Evolutionary conservation across 1,139 yeast genomes (phyloP).

Genomic region (Hansenula sp.): DNA sequence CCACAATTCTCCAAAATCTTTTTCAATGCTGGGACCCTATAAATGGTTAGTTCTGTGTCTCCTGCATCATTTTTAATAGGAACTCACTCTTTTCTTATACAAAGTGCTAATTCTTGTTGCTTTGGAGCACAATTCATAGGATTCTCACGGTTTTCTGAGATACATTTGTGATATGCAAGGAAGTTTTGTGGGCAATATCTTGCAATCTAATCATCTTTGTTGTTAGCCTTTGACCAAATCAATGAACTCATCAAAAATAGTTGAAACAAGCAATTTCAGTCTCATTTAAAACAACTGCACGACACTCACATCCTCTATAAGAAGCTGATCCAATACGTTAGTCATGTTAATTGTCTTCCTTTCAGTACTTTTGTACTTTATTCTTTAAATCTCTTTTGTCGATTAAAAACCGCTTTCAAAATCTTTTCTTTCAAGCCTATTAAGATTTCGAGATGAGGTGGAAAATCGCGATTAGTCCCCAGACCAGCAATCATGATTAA

Average conservation of each 20-base stretch:
- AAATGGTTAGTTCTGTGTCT: too few species aligned
- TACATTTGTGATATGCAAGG: slow-evolving; percentile 29
- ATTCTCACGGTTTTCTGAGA: slow-evolving; percentile 26
- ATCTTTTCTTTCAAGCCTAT: too few species aligned
- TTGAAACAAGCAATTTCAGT: too few species aligned
- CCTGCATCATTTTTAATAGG: too few species aligned
- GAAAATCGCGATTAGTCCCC: neutral
- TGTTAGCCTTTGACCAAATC: neutral
- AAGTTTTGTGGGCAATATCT: slow-evolving; percentile 30
- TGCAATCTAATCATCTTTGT: slow-evolving; percentile 23
- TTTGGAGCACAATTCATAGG: slow-evolving; percentile 24
- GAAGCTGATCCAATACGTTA: slow-evolving; percentile 21
- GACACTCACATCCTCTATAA: slow-evolving; percentile 24
- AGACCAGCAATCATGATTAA: too few species aligned
- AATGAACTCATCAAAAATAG: neutral
- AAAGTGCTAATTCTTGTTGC: slow-evolving; percentile 25
- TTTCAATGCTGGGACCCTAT: slow-evolving; percentile 29
- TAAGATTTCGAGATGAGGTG: neutral
- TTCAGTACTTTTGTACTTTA: too few species aligned
- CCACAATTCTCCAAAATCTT: slow-evolving; percentile 27
- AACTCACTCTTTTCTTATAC: slow-evolving; percentile 24
- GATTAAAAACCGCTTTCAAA: too few species aligned
- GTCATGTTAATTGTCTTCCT: slow-evolving; percentile 18
- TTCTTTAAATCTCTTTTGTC: too few species aligned
- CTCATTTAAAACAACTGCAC: too few species aligned